These are phyloP conservation scores for Syzygium aromaticum DNA, from an alignment of 345 rosid species.

Conservation along the genomic window DNA sequence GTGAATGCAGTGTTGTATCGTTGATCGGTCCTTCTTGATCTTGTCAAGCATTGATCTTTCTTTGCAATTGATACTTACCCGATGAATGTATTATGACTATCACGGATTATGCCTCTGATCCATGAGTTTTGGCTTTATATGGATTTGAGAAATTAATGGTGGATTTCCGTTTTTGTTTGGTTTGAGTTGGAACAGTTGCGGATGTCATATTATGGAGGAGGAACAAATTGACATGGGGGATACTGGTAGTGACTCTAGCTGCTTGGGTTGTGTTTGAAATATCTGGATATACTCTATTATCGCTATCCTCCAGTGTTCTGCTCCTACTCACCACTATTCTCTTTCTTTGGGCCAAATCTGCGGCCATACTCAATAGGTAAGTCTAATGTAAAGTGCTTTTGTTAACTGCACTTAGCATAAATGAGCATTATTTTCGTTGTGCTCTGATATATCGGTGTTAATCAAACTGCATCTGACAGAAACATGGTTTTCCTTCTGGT, in stretches of 20 bases:
- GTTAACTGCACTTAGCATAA: background rate
- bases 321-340: slow-evolving; percentile 72
- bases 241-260: slow-evolving; percentile 57
- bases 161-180: background rate
- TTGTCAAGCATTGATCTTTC: background rate
- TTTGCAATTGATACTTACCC: background rate
- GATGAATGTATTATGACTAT: background rate
- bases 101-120: background rate
- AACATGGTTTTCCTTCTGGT: background rate
- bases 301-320: slow-evolving; percentile 80
- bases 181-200: slow-evolving; percentile 46
- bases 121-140: background rate
- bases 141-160: background rate
- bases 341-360: slow-evolving; percentile 96
- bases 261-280: slow-evolving; percentile 86
- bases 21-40: background rate
- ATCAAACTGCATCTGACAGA: background rate
- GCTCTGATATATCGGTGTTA: background rate
- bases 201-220: slow-evolving; percentile 88
- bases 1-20: background rate
- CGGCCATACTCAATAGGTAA: slow-evolving; percentile 84
- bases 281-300: slow-evolving; percentile 77
- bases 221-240: slow-evolving; percentile 52
- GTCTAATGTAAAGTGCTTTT: background rate
- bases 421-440: background rate